Evolutionary conservation across 768 basidiomycete species (phyloP).

Genomic region (Psilocybe cyanescens): DNA sequence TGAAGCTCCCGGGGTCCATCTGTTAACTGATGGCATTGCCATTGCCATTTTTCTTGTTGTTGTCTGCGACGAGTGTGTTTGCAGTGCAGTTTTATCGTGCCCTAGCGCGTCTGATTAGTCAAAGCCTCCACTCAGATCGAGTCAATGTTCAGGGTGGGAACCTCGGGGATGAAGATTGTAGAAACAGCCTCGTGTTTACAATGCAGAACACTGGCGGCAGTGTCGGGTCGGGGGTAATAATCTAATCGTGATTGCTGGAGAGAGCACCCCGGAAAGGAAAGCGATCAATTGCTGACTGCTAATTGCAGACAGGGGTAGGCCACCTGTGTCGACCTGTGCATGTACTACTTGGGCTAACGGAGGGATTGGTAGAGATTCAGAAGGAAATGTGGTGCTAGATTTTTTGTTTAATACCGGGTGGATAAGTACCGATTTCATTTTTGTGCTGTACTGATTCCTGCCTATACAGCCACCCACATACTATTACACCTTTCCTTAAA

Average conservation of each 20-base stretch:
- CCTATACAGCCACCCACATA: too few relatives aligned
- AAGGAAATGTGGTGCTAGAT: too few relatives aligned
- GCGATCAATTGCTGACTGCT: not conserved
- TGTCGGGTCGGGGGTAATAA: not conserved
- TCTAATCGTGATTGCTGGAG: not conserved
- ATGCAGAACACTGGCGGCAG: too few relatives aligned
- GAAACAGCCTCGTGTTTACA: too few relatives aligned
- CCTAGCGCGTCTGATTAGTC: constrained; percentile 7
- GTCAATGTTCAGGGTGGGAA: constrained; percentile 7
- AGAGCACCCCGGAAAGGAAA: not conserved
- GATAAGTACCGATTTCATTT: too few relatives aligned
- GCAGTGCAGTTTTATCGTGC: not conserved
- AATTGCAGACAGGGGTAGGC: not conserved
- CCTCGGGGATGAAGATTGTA: not conserved
- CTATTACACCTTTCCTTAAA: not conserved
- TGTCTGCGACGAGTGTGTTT: not conserved
- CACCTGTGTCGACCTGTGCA: too few relatives aligned
- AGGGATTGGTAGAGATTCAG: not conserved
- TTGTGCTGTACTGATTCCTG: too few relatives aligned
- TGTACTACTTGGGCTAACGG: not conserved
- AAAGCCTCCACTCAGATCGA: constrained; percentile 9
- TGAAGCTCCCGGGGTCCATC: constrained; percentile 46
- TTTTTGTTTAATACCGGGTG: too few relatives aligned
- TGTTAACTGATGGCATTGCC: constrained; percentile 29
- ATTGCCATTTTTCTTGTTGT: not conserved